Evolutionary conservation across 345 rosid genomes (phyloP).

Genomic region (Populus nigra): DNA sequence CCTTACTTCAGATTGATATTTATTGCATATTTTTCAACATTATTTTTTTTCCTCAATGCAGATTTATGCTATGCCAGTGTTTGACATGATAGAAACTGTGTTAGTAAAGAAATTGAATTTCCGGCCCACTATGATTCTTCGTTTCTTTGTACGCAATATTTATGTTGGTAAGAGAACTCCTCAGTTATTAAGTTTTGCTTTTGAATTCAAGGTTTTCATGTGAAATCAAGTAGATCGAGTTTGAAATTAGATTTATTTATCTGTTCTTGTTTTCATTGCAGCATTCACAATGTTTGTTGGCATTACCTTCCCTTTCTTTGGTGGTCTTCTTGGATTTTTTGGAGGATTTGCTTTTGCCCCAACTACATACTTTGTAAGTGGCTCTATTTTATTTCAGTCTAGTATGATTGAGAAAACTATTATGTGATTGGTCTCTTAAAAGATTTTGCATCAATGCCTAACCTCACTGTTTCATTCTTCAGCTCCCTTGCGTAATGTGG

Average conservation of each 20-base stretch:
- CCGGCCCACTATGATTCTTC: conserved; percentile 17
- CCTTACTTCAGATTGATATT: neutral
- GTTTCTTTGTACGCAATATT: conserved; percentile 19
- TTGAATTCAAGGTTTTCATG: neutral
- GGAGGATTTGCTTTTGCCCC: conserved; percentile 39
- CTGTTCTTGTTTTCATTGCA: neutral
- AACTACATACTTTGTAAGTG: conserved; percentile 33
- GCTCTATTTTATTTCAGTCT: neutral
- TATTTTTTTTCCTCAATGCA: neutral
- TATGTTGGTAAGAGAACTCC: conserved; percentile 27
- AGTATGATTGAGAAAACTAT: neutral
- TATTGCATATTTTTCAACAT: neutral
- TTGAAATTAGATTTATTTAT: neutral
- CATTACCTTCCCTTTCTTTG: conserved; percentile 33
- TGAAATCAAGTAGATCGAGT: neutral
- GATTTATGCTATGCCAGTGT: conserved; percentile 34
- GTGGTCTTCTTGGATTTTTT: conserved; percentile 27
- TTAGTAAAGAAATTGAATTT: conserved; percentile 26
- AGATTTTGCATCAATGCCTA: neutral
- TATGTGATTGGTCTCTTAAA: neutral
- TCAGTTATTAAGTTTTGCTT: neutral
- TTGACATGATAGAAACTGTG: conserved; percentile 33
- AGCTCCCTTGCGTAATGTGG: conserved; percentile 37
- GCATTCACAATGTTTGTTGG: conserved; percentile 29
- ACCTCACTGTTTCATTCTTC: neutral